These are phyloP conservation scores for Boletus semigastroideus DNA, from an alignment of 1,284 basidiomycete genomes.

Conservation along the genomic window DNA sequence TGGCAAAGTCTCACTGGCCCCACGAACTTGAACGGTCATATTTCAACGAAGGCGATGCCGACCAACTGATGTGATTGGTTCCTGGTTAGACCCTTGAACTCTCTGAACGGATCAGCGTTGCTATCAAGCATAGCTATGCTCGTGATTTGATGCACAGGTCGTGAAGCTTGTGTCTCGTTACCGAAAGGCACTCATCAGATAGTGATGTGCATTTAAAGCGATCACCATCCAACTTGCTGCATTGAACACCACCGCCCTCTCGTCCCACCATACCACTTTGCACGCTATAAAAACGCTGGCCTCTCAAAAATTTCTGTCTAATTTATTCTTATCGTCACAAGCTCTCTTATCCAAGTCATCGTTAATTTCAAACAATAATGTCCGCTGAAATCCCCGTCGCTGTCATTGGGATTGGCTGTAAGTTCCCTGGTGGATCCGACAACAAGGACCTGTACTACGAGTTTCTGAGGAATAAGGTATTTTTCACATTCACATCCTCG, in stretches of 20 bases:
- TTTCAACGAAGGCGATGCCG: too few species aligned
- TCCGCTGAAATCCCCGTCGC: slow-evolving; percentile 30
- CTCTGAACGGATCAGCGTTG: background rate
- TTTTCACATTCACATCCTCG: background rate
- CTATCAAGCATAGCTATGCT: slow-evolving; percentile 2
- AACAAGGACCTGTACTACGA: slow-evolving; percentile 31
- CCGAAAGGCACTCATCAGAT: too few species aligned
- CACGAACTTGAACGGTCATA: too few species aligned
- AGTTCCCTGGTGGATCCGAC: slow-evolving; percentile 32
- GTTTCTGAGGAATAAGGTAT: slow-evolving; percentile 31
- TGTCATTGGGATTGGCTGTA: slow-evolving; percentile 33
- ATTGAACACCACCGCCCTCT: background rate
- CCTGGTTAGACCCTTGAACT: too few species aligned
- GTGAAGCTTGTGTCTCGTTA: background rate
- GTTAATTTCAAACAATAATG: slow-evolving; percentile 15
- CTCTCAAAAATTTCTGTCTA: background rate
- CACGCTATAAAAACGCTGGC: background rate
- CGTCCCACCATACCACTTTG: background rate
- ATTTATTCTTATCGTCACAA: slow-evolving; percentile 1
- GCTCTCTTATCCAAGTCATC: background rate
- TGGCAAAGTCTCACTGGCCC: too few species aligned
- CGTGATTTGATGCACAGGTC: slow-evolving; percentile 12
- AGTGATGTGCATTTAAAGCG: slow-evolving; percentile 8
- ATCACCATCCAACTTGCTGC: background rate
- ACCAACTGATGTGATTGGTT: too few species aligned